Base-by-base conservation (phyloP, 1,139 yeast species). In the Groenewaldozyma auringiensis region DNA sequence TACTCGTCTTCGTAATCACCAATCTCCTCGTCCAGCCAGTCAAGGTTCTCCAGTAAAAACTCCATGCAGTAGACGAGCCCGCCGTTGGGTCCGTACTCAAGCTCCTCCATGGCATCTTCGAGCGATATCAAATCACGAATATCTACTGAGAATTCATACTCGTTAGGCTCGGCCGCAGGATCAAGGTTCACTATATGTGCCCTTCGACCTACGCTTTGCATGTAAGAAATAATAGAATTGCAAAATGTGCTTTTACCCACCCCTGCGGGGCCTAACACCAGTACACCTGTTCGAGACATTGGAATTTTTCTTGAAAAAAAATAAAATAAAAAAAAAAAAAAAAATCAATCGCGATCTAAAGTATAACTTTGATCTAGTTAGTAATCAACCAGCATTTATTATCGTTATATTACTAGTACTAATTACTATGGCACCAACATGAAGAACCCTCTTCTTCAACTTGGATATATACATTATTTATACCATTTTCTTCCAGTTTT, bases 241-340 rank as follows among this genome's bases (percentile, higher is more conserved):
- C 97, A 89, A 62, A 92, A 92, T 0, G 98, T 87, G 43, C 54
- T 68, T 53, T 82, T 92, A 9, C 98, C 98, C 13, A 84, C 97
- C 33, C 98, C 98, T 0, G 98, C 98, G 14, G 98, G 98, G 1
- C 98, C 98, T 54, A 92, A 67, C 2, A 92, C 95, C 54, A 92
- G 69, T n/a, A 88, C 94, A 47, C 97, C 98, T 1, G 88, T 95
- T 67, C 96, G 73, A 2, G 96, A 87, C 98, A 92, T 92, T 11
- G n/a, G 49, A 22, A 25, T 21, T 14, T 34, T 34, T 35, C 20
- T 41, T 16, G 17, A 25, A 22, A 4, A 37, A 36, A 35, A 22
- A 14, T 36, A 22, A 13, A 37, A 36, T 22, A 25, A n/a, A n/a
- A n/a, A n/a, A n/a, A n/a, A n/a, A n/a, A n/a, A n/a, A n/a, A n/a